phyloP scores from a whole-genome alignment of 2,329 filamentous ascomycete species.

The Phialophora expanda region DNA sequence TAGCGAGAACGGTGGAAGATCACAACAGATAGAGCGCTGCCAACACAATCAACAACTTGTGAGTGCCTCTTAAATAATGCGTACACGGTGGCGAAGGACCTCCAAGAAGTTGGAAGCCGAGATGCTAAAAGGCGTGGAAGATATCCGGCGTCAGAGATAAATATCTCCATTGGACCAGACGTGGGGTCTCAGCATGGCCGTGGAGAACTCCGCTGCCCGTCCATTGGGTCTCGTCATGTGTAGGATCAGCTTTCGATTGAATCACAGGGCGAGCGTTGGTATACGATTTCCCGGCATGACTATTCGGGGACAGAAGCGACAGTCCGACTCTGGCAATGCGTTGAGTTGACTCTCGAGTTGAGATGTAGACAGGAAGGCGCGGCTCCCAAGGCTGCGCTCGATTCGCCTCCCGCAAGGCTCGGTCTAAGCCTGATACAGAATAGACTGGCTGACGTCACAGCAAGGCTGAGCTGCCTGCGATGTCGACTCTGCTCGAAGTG shows the following conservation, averaged over 20 bases:
- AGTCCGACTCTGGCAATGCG: neutral
- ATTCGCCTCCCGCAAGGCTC: neutral
- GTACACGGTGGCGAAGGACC: neutral
- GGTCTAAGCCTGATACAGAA: neutral
- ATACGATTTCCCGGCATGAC: neutral
- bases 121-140: slow-evolving; percentile 16
- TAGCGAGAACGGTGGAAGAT: neutral
- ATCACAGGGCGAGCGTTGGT: neutral
- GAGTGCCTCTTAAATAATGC: neutral
- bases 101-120: neutral
- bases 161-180: slow-evolving; percentile 14
- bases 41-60: neutral
- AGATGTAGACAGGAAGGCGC: neutral
- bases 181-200: neutral
- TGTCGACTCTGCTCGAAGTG: neutral
- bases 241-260: neutral
- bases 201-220: slow-evolving; percentile 20
- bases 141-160: slow-evolving; percentile 13
- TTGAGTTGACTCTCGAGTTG: neutral
- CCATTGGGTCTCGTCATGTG: slow-evolving; percentile 5
- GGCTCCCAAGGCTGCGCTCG: neutral
- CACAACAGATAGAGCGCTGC: neutral
- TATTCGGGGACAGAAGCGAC: slow-evolving; percentile 1
- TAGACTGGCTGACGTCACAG: neutral
- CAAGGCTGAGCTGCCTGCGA: slow-evolving; percentile 4